Percentiles rank a stretch among this genome's conserved stretches.
Conservation (phyloP, 2,329 filamentous ascomycete species). For the Curvularia verruculosa region DNA sequence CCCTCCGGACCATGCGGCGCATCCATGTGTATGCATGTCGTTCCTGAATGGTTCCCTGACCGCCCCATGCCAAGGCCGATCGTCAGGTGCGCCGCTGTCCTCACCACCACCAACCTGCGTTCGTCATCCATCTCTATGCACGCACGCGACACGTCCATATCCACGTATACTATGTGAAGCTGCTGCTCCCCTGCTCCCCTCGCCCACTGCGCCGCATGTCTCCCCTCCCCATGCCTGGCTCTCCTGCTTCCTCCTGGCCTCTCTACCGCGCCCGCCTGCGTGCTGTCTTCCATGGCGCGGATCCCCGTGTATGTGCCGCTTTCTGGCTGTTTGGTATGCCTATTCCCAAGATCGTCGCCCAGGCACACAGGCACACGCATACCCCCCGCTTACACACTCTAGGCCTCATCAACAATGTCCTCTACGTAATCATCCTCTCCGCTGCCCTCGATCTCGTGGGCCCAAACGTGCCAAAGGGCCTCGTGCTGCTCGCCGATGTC, state of each 20-base stretch:
- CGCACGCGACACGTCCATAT: neutral
- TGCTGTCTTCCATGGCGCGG: conserved; percentile 68
- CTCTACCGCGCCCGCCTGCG: conserved; percentile 70
- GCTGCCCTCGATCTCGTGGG: conserved; percentile 95
- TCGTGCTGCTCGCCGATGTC: conserved; percentile 92
- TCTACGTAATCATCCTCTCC: conserved; percentile 96
- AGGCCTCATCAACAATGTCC: conserved; percentile 95
- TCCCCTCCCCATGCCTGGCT: conserved; percentile 62
- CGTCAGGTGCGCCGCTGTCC: conserved; percentile 9
- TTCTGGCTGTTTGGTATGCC: conserved; percentile 90
- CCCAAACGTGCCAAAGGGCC: conserved; percentile 80
- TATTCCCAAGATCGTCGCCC: neutral
- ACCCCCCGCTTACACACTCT: conserved; percentile 16
- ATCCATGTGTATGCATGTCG: conserved; percentile 10
- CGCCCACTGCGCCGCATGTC: conserved; percentile 29
- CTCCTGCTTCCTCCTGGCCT: conserved; percentile 72
- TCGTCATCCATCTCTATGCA: conserved; percentile 9
- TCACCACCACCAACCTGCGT: conserved; percentile 3
- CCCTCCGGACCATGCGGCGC: conserved; percentile 13
- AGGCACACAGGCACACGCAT: no score
- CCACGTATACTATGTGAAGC: conserved; percentile 9
- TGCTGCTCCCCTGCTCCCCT: neutral
- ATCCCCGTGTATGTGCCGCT: conserved; percentile 74
- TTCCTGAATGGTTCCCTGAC: conserved; percentile 18
- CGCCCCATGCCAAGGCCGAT: conserved; percentile 13